Conservation (phyloP, 345 rosid species). For the Dipteronia dyeriana region DNA sequence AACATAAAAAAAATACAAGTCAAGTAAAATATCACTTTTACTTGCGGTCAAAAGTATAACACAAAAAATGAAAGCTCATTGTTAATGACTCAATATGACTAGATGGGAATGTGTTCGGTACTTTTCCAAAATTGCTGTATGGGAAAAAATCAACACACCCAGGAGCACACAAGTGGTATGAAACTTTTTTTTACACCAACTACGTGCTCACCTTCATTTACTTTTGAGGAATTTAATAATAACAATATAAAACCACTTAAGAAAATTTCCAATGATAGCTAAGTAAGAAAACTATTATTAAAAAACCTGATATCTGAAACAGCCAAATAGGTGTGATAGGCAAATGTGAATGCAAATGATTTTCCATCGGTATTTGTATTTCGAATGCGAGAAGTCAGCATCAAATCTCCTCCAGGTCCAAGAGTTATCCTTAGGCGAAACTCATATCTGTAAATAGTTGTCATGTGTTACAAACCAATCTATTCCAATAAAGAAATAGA, state of each 20-base stretch:
- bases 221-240: background rate
- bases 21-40: background rate
- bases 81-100: background rate
- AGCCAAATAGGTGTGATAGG: conserved; percentile 58
- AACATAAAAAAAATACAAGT: too few relatives aligned
- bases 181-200: background rate
- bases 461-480: background rate
- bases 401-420: conserved; percentile 60
- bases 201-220: background rate
- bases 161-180: background rate
- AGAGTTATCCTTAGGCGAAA: conserved; percentile 56
- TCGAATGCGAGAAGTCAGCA: conserved; percentile 62
- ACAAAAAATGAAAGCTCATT: background rate
- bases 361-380: conserved; percentile 60
- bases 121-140: background rate
- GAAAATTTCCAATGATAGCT: background rate
- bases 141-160: background rate
- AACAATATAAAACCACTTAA: background rate
- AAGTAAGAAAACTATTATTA: background rate
- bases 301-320: conserved; percentile 60
- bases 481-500: conserved; percentile 1
- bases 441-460: conserved; percentile 41
- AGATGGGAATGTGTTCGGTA: background rate
- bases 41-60: background rate
- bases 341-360: conserved; percentile 61